Conservation (phyloP, 2,329 filamentous ascomycete genomes). For the Aspergillus calidoustus region DNA sequence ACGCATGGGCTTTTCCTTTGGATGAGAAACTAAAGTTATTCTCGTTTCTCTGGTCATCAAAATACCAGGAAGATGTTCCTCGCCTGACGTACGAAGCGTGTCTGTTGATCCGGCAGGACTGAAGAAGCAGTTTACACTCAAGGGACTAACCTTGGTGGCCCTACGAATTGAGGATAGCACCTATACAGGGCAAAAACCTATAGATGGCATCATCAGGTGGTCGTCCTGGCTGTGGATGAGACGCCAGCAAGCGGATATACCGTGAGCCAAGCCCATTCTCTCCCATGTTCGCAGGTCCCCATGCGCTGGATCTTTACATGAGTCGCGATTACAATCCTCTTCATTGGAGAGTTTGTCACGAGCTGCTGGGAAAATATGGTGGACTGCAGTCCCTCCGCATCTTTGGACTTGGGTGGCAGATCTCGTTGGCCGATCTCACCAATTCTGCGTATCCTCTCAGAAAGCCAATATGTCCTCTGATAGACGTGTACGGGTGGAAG, state of each 20-base stretch:
- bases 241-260: not conserved
- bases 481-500: not conserved
- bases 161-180: not conserved
- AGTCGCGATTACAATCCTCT: slow-evolving; percentile 1
- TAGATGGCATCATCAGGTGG: slow-evolving; percentile 1
- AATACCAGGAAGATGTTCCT: not conserved
- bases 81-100: not conserved
- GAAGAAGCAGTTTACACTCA: not conserved
- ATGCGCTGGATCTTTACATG: not conserved
- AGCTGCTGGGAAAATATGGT: not conserved
- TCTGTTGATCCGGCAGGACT: not conserved
- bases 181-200: not conserved
- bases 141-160: not conserved
- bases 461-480: not conserved
- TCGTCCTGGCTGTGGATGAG: not conserved
- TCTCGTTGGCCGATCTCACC: not conserved
- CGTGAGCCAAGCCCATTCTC: not conserved
- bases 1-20: not conserved
- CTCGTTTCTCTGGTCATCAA: slow-evolving; percentile 1
- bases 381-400: not conserved
- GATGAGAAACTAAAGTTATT: not conserved
- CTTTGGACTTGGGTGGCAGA: not conserved
- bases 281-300: not conserved
- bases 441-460: not conserved
- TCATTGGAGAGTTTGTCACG: not conserved